phyloP scores from a whole-genome alignment of 176 grass and related monocot species.

The Eremochloa ophiuroides region DNA sequence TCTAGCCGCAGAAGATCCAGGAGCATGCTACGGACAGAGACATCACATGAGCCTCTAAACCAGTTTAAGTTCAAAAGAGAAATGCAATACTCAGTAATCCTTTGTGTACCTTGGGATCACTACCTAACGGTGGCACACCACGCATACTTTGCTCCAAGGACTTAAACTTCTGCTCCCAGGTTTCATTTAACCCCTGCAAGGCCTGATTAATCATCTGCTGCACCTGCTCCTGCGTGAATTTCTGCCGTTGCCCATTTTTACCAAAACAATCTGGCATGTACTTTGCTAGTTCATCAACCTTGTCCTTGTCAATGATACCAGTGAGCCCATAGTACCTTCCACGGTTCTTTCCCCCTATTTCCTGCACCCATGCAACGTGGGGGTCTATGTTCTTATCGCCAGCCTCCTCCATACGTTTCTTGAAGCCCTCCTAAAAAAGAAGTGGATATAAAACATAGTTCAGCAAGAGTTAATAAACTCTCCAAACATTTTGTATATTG shows the following conservation, averaged over 20 bases:
- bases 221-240: slow-evolving; percentile 30
- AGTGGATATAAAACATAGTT: slow-evolving; percentile 5
- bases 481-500: not conserved
- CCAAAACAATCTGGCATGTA: slow-evolving; percentile 1
- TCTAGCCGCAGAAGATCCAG: slow-evolving; percentile 17
- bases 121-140: not conserved
- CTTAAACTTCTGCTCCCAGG: slow-evolving; percentile 41
- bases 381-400: slow-evolving; percentile 21
- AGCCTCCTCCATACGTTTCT: slow-evolving; percentile 32
- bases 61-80: not conserved
- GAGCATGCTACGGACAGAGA: slow-evolving; percentile 17
- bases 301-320: slow-evolving; percentile 29
- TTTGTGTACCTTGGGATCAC: slow-evolving; percentile 15
- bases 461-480: not conserved
- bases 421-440: slow-evolving; percentile 37
- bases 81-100: not conserved
- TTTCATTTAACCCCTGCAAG: slow-evolving; percentile 29
- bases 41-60: slow-evolving; percentile 7
- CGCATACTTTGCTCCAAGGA: slow-evolving; percentile 28
- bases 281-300: slow-evolving; percentile 27
- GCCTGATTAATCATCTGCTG: slow-evolving; percentile 37
- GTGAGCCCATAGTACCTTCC: slow-evolving; percentile 40
- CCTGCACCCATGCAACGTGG: slow-evolving; percentile 21
- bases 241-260: not conserved
- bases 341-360: slow-evolving; percentile 18